Percentiles rank a stretch among this genome's conserved stretches.
These are phyloP conservation scores for Ceratocystis cubensis DNA, from an alignment of 2,329 filamentous ascomycete species.

Conservation along the genomic window DNA sequence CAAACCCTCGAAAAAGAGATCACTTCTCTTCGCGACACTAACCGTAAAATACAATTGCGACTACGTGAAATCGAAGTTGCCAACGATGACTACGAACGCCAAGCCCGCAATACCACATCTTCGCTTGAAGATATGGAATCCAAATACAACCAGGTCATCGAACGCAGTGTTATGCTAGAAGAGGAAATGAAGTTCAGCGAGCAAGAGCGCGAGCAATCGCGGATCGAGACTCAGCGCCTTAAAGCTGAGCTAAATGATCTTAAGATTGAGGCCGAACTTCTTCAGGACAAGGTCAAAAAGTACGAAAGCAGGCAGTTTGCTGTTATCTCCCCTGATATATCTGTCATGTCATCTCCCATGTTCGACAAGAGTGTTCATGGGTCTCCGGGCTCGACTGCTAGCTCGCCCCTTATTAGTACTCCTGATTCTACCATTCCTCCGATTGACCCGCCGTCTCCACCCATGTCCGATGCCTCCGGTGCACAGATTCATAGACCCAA, in stretches of 20 bases:
- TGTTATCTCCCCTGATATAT: conserved; percentile 49
- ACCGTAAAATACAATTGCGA: conserved; percentile 67
- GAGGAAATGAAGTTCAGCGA: conserved; percentile 87
- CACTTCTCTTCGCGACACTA: conserved; percentile 73
- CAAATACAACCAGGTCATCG: conserved; percentile 91
- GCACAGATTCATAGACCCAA: conserved; percentile 33
- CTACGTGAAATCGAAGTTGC: conserved; percentile 92
- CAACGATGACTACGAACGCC: conserved; percentile 95
- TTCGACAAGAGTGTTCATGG: conserved; percentile 53
- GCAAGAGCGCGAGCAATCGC: conserved; percentile 75
- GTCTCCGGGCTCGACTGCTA: conserved; percentile 74
- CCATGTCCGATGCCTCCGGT: conserved; percentile 73
- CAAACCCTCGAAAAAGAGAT: conserved; percentile 89
- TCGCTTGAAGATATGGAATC: conserved; percentile 94
- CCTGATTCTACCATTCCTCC: conserved; percentile 54
- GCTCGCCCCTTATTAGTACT: conserved; percentile 80
- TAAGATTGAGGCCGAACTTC: conserved; percentile 87
- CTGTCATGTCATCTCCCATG: conserved; percentile 53
- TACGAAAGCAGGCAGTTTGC: conserved; percentile 46
- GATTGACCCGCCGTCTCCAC: conserved; percentile 81
- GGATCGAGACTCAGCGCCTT: conserved; percentile 82
- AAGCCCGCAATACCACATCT: conserved; percentile 88
- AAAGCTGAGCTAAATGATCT: conserved; percentile 85
- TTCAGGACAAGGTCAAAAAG: conserved; percentile 84
- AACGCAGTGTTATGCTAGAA: conserved; percentile 83